These are phyloP conservation scores for Paecilomyces niveus DNA, from an alignment of 2,329 filamentous ascomycete species.

Conservation along the genomic window DNA sequence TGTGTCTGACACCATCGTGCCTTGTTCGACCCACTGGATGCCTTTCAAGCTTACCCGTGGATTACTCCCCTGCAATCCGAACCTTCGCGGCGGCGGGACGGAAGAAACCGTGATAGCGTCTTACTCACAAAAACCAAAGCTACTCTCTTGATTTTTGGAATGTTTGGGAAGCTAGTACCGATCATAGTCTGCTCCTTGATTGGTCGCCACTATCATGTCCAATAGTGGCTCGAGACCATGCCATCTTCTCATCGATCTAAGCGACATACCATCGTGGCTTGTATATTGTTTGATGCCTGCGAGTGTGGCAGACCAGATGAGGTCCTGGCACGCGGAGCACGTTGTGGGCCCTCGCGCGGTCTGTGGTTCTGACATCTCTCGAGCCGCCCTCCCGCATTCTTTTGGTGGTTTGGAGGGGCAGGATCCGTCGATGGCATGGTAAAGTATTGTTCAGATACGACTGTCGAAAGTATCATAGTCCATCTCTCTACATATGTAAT, in stretches of 20 bases:
- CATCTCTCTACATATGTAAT: not conserved
- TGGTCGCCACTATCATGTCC: not conserved
- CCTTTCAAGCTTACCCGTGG: constrained; percentile 17
- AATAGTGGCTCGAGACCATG: not conserved
- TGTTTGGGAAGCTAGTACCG: not conserved
- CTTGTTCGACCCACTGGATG: not conserved
- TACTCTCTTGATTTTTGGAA: not conserved
- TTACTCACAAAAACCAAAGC: not conserved
- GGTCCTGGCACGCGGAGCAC: not conserved
- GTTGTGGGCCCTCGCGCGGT: not conserved
- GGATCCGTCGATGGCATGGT: not conserved
- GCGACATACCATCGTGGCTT: not conserved
- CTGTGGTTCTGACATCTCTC: not conserved
- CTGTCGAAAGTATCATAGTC: not conserved
- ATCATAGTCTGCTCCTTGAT: not conserved
- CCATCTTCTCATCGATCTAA: not conserved
- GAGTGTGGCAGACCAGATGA: not conserved
- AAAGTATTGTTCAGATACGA: not conserved
- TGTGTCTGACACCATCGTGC: not conserved
- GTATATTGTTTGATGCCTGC: not conserved
- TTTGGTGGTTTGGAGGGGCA: not conserved
- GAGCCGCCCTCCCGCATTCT: not conserved
- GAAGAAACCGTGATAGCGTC: constrained; percentile 2
- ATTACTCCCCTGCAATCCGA: constrained; percentile 21
- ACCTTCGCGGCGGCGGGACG: constrained; percentile 34